Conservation (phyloP, 108 stramenopile genomes). For the Thalassiosira profunda region DNA sequence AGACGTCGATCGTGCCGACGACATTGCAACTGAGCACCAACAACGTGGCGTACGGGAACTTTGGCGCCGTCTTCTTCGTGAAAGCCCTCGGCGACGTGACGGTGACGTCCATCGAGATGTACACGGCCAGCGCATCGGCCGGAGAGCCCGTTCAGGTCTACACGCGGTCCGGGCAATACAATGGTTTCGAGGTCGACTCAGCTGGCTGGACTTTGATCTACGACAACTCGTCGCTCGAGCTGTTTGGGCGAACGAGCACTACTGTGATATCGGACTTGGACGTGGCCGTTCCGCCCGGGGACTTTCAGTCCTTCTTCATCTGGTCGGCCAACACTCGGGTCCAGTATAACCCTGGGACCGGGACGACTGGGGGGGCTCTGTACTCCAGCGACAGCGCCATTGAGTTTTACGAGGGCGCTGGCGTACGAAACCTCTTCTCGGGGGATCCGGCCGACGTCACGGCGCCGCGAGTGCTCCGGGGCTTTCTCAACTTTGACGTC, state of each 20-base stretch:
- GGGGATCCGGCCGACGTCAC: not conserved
- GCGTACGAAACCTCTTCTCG: slow-evolving; percentile 5
- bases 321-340: slow-evolving; percentile 24
- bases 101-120: slow-evolving; percentile 29
- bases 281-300: not conserved
- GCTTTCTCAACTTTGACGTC: slow-evolving; percentile 18
- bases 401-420: slow-evolving; percentile 30
- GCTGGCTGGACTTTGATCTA: slow-evolving; percentile 16
- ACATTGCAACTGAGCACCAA: not conserved
- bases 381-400: slow-evolving; percentile 4
- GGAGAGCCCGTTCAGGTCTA: slow-evolving; percentile 11
- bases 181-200: not conserved
- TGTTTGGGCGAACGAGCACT: slow-evolving; percentile 8
- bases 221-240: slow-evolving; percentile 11
- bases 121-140: not conserved
- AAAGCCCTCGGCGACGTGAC: slow-evolving; percentile 17
- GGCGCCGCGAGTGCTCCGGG: slow-evolving; percentile 17
- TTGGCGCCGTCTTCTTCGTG: slow-evolving; percentile 20
- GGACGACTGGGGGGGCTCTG: slow-evolving; percentile 1
- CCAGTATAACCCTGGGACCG: slow-evolving; percentile 17
- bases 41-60: slow-evolving; percentile 1
- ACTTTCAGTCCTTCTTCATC: slow-evolving; percentile 22
- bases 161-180: slow-evolving; percentile 12
- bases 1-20: not conserved
- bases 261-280: not conserved